Evolutionary conservation across 2,329 filamentous ascomycete genomes (phyloP).

Genomic region (Blastomyces parvus): DNA sequence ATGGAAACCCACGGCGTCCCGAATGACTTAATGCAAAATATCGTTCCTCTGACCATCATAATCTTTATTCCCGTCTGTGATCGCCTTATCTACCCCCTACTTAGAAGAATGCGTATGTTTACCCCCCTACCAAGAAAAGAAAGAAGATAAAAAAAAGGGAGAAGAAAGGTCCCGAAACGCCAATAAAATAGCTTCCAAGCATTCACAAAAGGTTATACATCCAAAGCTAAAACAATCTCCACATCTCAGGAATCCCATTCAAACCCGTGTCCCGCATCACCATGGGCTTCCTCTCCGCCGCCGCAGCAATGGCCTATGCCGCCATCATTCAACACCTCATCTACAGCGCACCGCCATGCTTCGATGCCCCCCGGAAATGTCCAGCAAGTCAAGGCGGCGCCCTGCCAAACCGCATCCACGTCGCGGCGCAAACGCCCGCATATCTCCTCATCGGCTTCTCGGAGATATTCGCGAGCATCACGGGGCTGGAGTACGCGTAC

Average conservation of each 20-base stretch:
- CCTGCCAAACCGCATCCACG: constrained; percentile 34
- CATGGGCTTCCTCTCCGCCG: constrained; percentile 56
- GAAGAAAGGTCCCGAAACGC: not conserved
- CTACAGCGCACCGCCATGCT: constrained; percentile 46
- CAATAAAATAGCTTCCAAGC: not conserved
- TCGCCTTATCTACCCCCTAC: constrained; percentile 54
- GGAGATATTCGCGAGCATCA: constrained; percentile 56
- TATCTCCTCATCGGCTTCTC: constrained; percentile 40
- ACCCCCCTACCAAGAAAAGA: not conserved
- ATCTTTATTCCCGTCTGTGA: constrained; percentile 67
- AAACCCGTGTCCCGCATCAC: constrained; percentile 69
- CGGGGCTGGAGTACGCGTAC: constrained; percentile 63
- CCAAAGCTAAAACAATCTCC: not conserved
- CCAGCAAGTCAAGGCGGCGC: constrained; percentile 27
- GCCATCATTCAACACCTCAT: constrained; percentile 49
- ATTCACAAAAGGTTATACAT: not conserved
- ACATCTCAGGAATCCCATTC: constrained; percentile 47
- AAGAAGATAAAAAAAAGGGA: not conserved
- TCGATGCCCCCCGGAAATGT: constrained; percentile 29
- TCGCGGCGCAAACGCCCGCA: constrained; percentile 37
- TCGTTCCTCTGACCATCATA: constrained; percentile 65
- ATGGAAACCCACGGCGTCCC: constrained; percentile 60
- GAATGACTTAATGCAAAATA: constrained; percentile 67
- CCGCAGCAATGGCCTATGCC: constrained; percentile 52
- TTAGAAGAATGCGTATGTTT: constrained; percentile 44